Base-by-base conservation (phyloP, 176 grass and related monocot genomes). In the Triticum urartu region DNA sequence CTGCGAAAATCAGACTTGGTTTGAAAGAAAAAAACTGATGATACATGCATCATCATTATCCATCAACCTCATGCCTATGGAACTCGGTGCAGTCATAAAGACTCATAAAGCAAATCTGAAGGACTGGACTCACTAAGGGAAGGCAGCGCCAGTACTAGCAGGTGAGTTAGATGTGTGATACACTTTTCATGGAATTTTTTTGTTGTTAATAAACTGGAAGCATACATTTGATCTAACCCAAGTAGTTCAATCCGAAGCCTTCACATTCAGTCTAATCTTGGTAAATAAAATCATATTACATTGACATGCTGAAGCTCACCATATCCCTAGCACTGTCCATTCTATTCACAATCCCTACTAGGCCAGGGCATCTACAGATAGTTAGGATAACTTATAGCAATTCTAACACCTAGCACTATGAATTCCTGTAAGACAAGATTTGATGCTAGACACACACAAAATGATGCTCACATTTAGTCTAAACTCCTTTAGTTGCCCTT, bases 191-290 rank as follows among this genome's bases (percentile, higher is more conserved):
- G 35, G 32, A 43, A 1, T 66, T 59, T 64, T 79, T 1, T 24
- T 77, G 11, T 34, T 79, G 9, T 79, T 62, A 61, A 54, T 76
- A 32, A 32, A 75, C 56, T 48, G 52, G 48, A 78, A 78, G 75
- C 32, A 60, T 61, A 39, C 13, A 30, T 64, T 30, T 11, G 36
- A 64, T 15, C 9, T 18, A 21, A 80, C 20, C 14, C 42, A 45
- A 43, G 14, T 22, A 45, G 14, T 80, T 54, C 50, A 17, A 54
- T 59, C 20, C 20, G 7, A 59, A 59, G 20, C 56, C 56, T 59
- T 59, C 56, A 21, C 18, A 21, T 59, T 59, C 56, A 21, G 20
- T 21, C 56, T 59, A 59, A 59, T 59, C 56, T 59, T 21, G 56
- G 20, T 59, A 59, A 21, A 72, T 54, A 71, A 72, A 21, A 40